A percentile compares a stretch with the other conserved stretches of the same genome.
phyloP scores from a whole-genome alignment of 768 basidiomycete genomes.

The Lepiota venenata region DNA sequence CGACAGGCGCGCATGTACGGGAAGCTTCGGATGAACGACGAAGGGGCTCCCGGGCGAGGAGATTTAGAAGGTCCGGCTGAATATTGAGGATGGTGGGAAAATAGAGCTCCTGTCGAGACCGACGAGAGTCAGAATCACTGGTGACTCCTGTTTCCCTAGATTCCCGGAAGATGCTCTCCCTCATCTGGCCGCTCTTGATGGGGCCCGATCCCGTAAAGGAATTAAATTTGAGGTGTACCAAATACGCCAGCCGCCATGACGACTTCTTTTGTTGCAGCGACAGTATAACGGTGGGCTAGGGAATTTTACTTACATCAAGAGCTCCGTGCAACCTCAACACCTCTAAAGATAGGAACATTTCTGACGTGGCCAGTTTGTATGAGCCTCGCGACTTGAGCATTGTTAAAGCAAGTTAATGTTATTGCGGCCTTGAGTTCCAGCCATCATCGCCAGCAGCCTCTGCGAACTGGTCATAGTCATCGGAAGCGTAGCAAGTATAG shows the following conservation, averaged over 20 bases:
- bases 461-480: slow-evolving; percentile 34
- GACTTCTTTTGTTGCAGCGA: slow-evolving; percentile 15
- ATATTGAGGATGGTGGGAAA: no score
- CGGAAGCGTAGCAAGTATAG: slow-evolving; percentile 27
- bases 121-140: no score
- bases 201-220: slow-evolving; percentile 44
- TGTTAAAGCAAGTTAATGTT: slow-evolving; percentile 33
- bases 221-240: slow-evolving; percentile 20
- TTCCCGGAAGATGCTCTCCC: no score
- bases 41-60: no score
- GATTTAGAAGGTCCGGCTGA: no score
- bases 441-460: slow-evolving; percentile 29
- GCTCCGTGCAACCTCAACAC: slow-evolving; percentile 16
- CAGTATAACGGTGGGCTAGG: slow-evolving; percentile 1
- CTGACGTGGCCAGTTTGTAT: slow-evolving; percentile 12
- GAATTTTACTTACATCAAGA: background rate
- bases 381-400: slow-evolving; percentile 25
- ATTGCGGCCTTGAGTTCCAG: slow-evolving; percentile 34
- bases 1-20: no score
- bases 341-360: slow-evolving; percentile 16
- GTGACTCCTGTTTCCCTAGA: no score
- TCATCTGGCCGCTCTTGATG: slow-evolving; percentile 22
- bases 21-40: no score
- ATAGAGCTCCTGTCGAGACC: no score
- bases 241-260: slow-evolving; percentile 18